A percentile compares a stretch with the other conserved stretches of the same genome.
These are phyloP conservation scores for Nelumbo lutea DNA, from an alignment of 164 flowering plant genomes.

Conservation along the genomic window DNA sequence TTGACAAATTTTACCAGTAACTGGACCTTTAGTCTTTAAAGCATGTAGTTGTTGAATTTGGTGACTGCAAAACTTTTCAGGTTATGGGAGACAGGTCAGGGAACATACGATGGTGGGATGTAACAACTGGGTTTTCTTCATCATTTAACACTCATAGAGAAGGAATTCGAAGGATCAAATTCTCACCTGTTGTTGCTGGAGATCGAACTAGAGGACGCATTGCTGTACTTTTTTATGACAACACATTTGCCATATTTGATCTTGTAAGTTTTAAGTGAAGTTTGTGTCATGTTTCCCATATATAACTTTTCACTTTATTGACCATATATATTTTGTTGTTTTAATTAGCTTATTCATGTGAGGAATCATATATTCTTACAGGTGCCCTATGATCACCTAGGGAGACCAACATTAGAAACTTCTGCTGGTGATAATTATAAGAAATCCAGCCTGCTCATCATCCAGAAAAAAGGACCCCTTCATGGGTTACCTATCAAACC, in stretches of 20 bases:
- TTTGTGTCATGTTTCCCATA: no score
- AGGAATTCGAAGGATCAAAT: conserved; percentile 93
- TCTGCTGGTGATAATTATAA: no score
- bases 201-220: conserved; percentile 93
- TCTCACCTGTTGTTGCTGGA: conserved; percentile 93
- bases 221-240: conserved; percentile 92
- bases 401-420: no score
- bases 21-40: conserved; percentile 1
- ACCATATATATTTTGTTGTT: no score
- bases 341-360: no score
- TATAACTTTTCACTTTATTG: no score
- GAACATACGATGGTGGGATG: conserved; percentile 99
- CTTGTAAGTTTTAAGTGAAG: conserved; percentile 52
- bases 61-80: conserved; percentile 34
- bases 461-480: no score
- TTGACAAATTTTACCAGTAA: conserved; percentile 9
- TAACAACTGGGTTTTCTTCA: conserved; percentile 88
- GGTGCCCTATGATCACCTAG: no score
- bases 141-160: conserved; percentile 95
- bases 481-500: no score
- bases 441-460: no score
- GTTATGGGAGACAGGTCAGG: conserved; percentile 99
- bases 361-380: no score
- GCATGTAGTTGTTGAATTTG: conserved; percentile 5
- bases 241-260: conserved; percentile 89